Evolutionary conservation across 768 basidiomycete genomes (phyloP).

Genomic region (Clathrus columnatus): DNA sequence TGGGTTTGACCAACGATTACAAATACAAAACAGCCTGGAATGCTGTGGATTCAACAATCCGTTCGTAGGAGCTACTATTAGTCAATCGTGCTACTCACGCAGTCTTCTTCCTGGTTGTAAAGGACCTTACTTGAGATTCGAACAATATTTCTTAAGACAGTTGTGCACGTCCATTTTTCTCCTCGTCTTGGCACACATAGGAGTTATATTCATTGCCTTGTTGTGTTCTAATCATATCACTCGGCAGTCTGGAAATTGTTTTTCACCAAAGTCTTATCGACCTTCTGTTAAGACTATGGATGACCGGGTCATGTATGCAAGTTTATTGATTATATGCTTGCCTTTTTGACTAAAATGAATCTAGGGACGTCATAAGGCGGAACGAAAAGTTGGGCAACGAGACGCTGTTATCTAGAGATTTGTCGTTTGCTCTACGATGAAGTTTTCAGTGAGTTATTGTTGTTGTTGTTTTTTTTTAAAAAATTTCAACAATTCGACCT

Average conservation of each 20-base stretch:
- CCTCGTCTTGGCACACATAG: constrained; percentile 29
- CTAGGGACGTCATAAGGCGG: too few species aligned
- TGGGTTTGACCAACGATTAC: constrained; percentile 24
- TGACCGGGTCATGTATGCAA: too few species aligned
- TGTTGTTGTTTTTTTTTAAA: too few species aligned
- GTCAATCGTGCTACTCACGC: constrained; percentile 31
- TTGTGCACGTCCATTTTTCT: constrained; percentile 30
- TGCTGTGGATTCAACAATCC: constrained; percentile 37
- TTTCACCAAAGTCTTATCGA: constrained; percentile 34
- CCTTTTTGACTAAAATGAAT: too few species aligned
- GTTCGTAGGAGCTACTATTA: constrained; percentile 31
- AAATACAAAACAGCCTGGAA: constrained; percentile 30
- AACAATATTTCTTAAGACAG: constrained; percentile 23
- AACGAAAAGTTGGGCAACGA: too few species aligned
- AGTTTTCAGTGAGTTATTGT: too few species aligned
- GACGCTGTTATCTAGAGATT: too few species aligned
- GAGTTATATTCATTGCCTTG: constrained; percentile 27
- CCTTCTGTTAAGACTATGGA: constrained; percentile 31
- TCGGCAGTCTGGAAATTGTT: constrained; percentile 34
- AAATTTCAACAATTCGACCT: too few species aligned
- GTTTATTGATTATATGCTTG: too few species aligned
- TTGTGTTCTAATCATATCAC: constrained; percentile 34
- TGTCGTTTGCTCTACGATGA: too few species aligned
- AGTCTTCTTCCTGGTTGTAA: constrained; percentile 32
- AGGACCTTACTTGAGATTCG: constrained; percentile 25